Evolutionary conservation across 208 protist genomes (phyloP), one percentile per base, ranked within the genome.

Genomic region (Trypanosomatidae sp.): DNA sequence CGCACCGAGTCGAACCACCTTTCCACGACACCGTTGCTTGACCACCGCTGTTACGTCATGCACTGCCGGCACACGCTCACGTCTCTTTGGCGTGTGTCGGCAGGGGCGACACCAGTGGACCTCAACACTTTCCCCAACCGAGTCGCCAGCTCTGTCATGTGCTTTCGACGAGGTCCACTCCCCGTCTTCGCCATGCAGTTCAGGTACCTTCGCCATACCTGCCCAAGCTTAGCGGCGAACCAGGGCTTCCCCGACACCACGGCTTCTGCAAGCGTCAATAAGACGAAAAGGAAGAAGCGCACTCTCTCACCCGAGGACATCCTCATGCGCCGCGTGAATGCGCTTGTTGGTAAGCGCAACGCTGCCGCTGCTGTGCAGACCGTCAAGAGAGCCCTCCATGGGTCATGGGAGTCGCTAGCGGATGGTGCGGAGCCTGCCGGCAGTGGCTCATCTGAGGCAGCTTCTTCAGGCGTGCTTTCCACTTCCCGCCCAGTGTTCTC

Each of bases 291-390:
- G 19, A 55, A 50, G 49, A 41, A 56, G 66, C 66, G 28, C 49
- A 43, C 65, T 41, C 33, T 59, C 41, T 74, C 71, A 33, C 73
- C 73, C 5, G 68, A 76, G 64, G 73, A 71, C 8, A 17, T 43
- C 10, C 73, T 83, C 8, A 19, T 74, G 39, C 62, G 72, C 36
- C 60, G 43, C 22, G 79, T 84, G 17, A 84, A 84, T 67, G 28
- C 66, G 12, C 65, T 80, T 7, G 79, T 77, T 12, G 70, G 71
- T 8, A 13, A 67, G 50, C 71, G 79, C 22, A 62, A 84, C 58
- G 79, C 74, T 4, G 64, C 28, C 1, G 74, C 28, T 9, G 79
- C 79, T 1, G 79, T 84, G 68, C 62, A 66, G 41, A 53, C 62
- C 9, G 60, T 84, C 19, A 69, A 46, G 39, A 39, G 4, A 3